A percentile compares a stretch with the other conserved stretches of the same genome.
Evolutionary conservation across 306 rosid species (phyloP).

Genomic region (Ochetophila trinervis): DNA sequence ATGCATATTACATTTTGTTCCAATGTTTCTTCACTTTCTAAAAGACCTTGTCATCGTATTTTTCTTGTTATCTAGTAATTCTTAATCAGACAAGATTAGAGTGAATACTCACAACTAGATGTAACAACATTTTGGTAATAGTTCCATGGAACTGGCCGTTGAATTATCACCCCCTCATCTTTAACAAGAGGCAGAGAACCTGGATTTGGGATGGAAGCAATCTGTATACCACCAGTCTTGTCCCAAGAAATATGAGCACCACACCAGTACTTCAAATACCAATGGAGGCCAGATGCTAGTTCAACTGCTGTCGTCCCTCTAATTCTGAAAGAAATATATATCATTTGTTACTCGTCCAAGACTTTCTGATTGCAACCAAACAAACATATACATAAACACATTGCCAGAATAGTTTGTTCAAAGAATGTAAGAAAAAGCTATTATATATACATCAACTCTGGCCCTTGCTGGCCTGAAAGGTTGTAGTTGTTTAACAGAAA

Average conservation of each 20-base stretch:
- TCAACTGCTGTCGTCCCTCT: slow-evolving; percentile 86
- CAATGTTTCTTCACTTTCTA: too few relatives aligned
- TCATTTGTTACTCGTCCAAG: neutral
- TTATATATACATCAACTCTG: slow-evolving; percentile 54
- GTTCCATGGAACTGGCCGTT: slow-evolving; percentile 86
- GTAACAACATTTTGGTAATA: slow-evolving; percentile 97
- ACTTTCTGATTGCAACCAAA: too few relatives aligned
- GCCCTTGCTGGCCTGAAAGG: slow-evolving; percentile 44
- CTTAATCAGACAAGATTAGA: neutral
- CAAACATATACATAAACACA: neutral
- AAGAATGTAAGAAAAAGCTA: slow-evolving; percentile 7
- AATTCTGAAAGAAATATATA: slow-evolving; percentile 47
- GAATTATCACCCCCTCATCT: slow-evolving; percentile 53
- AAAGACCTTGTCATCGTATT: too few relatives aligned
- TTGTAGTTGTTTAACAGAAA: slow-evolving; percentile 59
- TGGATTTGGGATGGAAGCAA: slow-evolving; percentile 70
- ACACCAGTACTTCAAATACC: slow-evolving; percentile 93
- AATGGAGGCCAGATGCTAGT: slow-evolving; percentile 83
- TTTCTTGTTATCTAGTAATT: too few relatives aligned
- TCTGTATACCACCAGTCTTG: slow-evolving; percentile 86
- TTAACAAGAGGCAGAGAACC: slow-evolving; percentile 72
- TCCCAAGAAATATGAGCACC: slow-evolving; percentile 93
- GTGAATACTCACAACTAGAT: slow-evolving; percentile 77
- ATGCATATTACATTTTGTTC: neutral
- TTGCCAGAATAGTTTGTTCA: neutral